Percentiles rank a stretch among this genome's conserved stretches.
Evolutionary conservation across 2,329 filamentous ascomycete species (phyloP).

Genomic region (Colletotrichum sp.): DNA sequence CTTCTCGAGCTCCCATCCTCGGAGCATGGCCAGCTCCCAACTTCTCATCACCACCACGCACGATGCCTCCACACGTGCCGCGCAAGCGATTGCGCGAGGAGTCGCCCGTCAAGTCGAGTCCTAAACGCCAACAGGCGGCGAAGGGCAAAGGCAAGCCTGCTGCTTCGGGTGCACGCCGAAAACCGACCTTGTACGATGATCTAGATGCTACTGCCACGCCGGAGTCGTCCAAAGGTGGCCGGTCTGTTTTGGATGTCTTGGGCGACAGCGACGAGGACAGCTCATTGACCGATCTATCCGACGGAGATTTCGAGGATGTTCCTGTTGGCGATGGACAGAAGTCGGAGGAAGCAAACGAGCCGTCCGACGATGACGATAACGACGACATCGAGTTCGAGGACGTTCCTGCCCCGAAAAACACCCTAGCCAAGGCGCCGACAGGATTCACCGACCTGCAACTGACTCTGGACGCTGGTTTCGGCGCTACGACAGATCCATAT

Average conservation of each 20-base stretch:
- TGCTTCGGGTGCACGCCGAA: constrained; percentile 41
- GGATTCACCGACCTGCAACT: constrained; percentile 74
- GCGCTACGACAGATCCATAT: constrained; percentile 62
- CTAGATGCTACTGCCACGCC: constrained; percentile 56
- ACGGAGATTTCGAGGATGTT: constrained; percentile 58
- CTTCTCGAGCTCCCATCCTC: not conserved
- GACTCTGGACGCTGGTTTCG: constrained; percentile 65
- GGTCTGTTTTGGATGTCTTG: constrained; percentile 46
- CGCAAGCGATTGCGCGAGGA: constrained; percentile 65
- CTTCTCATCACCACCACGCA: constrained; percentile 9
- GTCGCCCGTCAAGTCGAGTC: constrained; percentile 25
- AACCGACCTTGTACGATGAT: constrained; percentile 64
- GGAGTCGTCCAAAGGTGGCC: constrained; percentile 45
- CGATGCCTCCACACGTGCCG: constrained; percentile 71
- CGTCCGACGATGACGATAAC: constrained; percentile 55
- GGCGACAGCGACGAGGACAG: constrained; percentile 49
- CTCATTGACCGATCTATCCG: constrained; percentile 58
- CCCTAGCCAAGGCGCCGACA: constrained; percentile 46
- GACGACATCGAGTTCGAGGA: constrained; percentile 69
- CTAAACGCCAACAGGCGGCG: constrained; percentile 21
- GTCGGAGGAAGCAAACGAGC: constrained; percentile 38
- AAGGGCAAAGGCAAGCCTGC: constrained; percentile 1
- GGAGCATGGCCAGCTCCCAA: not conserved
- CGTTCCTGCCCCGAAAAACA: constrained; percentile 44
- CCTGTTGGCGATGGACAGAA: constrained; percentile 46